Evolutionary conservation across 176 grass and related monocot species (phyloP).

Genomic region (Carex scoparia): DNA sequence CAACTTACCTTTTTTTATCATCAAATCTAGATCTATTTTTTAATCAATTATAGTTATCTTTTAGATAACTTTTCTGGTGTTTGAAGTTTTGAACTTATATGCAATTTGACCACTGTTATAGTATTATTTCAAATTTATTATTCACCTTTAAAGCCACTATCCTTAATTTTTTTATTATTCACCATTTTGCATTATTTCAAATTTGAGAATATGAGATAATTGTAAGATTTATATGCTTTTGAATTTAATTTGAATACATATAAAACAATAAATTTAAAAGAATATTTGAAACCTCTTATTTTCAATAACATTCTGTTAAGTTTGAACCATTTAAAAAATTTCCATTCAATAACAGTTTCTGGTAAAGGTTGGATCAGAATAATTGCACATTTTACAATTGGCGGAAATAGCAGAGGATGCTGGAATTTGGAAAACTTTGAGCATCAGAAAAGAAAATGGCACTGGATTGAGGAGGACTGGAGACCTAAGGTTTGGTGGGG

Average conservation of each 20-base stretch:
- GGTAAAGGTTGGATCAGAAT: not conserved
- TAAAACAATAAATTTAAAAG: too few relatives aligned
- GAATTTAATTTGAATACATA: too few relatives aligned
- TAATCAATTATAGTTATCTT: not conserved
- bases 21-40: not conserved
- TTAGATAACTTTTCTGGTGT: not conserved
- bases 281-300: not conserved
- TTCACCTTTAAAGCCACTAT: not conserved
- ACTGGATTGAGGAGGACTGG: conserved; percentile 17
- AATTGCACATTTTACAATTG: conserved; percentile 6
- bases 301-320: not conserved
- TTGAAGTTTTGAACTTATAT: not conserved
- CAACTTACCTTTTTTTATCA: not conserved
- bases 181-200: not conserved
- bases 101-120: not conserved
- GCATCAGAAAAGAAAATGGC: conserved; percentile 21
- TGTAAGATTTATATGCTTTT: too few relatives aligned
- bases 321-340: not conserved
- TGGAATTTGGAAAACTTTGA: not conserved
- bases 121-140: not conserved
- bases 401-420: not conserved
- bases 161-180: not conserved
- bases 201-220: not conserved
- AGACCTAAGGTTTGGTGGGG: conserved; percentile 29
- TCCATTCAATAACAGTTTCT: not conserved